These are phyloP conservation scores for Cystobasidium tubakii DNA, from an alignment of 768 basidiomycete genomes.

Conservation along the genomic window DNA sequence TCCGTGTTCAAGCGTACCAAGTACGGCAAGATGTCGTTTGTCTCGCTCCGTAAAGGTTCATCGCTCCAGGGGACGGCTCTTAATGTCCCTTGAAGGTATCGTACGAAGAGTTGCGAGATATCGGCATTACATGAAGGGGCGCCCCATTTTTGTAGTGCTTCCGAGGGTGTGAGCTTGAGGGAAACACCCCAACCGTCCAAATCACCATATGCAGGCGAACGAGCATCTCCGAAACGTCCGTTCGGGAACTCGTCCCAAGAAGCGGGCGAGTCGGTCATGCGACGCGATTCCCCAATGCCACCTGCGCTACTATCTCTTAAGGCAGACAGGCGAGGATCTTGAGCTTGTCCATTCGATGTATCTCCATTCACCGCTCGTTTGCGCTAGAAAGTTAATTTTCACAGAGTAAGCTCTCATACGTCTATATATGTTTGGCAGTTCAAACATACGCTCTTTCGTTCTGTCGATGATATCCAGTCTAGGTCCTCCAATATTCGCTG, in stretches of 20 bases:
- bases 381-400: not conserved
- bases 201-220: slow-evolving; percentile 96
- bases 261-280: slow-evolving; percentile 18
- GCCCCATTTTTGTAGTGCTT: slow-evolving; percentile 67
- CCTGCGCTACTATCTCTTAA: slow-evolving; percentile 1
- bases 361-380: slow-evolving; percentile 1
- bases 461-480: slow-evolving; percentile 12
- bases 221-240: slow-evolving; percentile 93
- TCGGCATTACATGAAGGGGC: slow-evolving; percentile 62
- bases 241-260: slow-evolving; percentile 76
- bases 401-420: not conserved
- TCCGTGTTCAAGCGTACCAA: slow-evolving; percentile 66
- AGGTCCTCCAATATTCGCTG: slow-evolving; percentile 74
- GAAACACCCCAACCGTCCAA: slow-evolving; percentile 91
- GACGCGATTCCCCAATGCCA: slow-evolving; percentile 1
- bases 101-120: slow-evolving; percentile 70
- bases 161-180: slow-evolving; percentile 74
- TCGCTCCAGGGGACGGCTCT: slow-evolving; percentile 82
- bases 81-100: slow-evolving; percentile 65
- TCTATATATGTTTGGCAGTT: not conserved
- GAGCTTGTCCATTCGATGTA: not conserved
- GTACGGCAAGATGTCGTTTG: slow-evolving; percentile 68
- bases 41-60: slow-evolving; percentile 72
- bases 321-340: slow-evolving; percentile 30
- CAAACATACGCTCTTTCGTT: not conserved